Base-by-base conservation (phyloP, 208 protist species). In the Leishmania gerbilli region DNA sequence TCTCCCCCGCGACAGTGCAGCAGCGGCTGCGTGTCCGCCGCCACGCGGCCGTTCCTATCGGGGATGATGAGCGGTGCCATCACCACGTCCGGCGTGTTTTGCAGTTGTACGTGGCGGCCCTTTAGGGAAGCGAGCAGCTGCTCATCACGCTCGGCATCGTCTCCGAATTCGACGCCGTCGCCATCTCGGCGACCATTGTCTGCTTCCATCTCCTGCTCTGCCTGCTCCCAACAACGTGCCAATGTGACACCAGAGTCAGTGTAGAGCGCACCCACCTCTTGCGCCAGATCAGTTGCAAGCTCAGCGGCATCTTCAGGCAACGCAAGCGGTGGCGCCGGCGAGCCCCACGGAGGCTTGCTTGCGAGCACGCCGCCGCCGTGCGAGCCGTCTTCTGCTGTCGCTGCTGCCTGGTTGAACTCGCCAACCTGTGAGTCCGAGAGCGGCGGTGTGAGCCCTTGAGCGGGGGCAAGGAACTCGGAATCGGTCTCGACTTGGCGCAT, bases 11-110 rank as follows among this genome's bases (percentile, higher is more conserved):
- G 8, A 31, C 49, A 19, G 51, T 76, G 51, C 49, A 76, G 47
- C n/a, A n/a, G 21, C 7, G 27, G 45, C 69, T 47, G 42, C 51
- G 69, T 37, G 27, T n/a, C 11, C 37, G 56, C 58, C 11, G 47
- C 51, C 45, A 86, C 77, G 34, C 62, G 49, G 19, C 84, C 87
- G 31, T 74, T 62, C 49, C 65, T 83, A 60, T 80, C 78, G 4
- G 87, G 87, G 8, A 90, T 79, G 11, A 40, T 51, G 37, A 89
- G 84, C 8, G 80, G 77, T 17, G 76, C 56, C 6, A 1, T 15
- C 19, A 82, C 51, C 68, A 53, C 64, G 51, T 76, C 82, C 13
- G 65, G 69, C 13, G 47, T 75, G 74, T 82, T 80, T 76, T 80
- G 78, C 78, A 86, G 56, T 62, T 74, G 74, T 65, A 65, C 42